Base-by-base conservation (phyloP, 2,329 filamentous ascomycete genomes). In the Rutstroemia sydowiana region DNA sequence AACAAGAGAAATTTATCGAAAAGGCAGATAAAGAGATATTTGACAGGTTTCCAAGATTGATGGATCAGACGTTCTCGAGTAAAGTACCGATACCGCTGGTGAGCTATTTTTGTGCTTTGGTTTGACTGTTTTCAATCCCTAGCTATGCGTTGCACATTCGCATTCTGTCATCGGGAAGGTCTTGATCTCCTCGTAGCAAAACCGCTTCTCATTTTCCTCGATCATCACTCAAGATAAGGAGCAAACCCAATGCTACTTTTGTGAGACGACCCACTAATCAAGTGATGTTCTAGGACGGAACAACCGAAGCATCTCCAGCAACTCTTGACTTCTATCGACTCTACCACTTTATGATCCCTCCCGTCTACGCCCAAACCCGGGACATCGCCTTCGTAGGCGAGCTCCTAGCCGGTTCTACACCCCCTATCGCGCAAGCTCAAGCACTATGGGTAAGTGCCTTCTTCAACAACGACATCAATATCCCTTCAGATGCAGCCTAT, bases 381-480 rank as follows among this genome's bases (percentile, higher is more conserved):
- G 69, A 76, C 48, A 65, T 76, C 32, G 73, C 70, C 0, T 77
- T 79, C 48, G 66, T 68, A 0, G 76, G 75, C 9, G 63, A 67
- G 9, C 51, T 74, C 18, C 67, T 70, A 57, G 75, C 72, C 53
- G 71, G 75, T 47, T 67, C 68, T 21, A 72, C 70, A 6, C 58
- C 67, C 1, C 69, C 71, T 2, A 63, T 68, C n/a, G 68, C 72
- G 0, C 71, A 77, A 50, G 57, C 70, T 2, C 75, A 78, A 60
- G 77, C 77, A 0, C 69, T 86, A 3, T 87, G 83, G 83, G 73
- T 85, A 28, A 71, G 74, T 0, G 83, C 85, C 0, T 88, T 81
- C 62, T 76, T 91, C 37, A 71, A 75, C 45, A 72, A 71, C 31
- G 68, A 72, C 34, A 66, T 87, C 3, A 56, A 14, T 1, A 45